phyloP scores from a whole-genome alignment of 2,329 filamentous ascomycete species.

The Epichloe amarillans region DNA sequence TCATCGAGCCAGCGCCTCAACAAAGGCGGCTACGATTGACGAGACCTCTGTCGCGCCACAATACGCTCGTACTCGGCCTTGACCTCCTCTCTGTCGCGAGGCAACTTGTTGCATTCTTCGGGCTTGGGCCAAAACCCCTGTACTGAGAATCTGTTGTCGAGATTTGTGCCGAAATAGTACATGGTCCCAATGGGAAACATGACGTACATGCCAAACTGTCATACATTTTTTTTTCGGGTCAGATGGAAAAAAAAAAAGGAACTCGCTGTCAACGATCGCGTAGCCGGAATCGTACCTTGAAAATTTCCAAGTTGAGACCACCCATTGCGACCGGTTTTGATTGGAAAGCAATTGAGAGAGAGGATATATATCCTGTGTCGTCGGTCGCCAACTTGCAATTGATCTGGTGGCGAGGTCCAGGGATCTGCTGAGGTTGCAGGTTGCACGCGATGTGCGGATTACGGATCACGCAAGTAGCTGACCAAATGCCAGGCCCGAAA shows the following conservation, averaged over 20 bases:
- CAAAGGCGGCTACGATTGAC: constrained; percentile 42
- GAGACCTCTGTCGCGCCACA: constrained; percentile 52
- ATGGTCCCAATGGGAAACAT: constrained; percentile 98
- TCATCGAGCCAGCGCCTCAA: neutral
- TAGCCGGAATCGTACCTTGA: constrained; percentile 56
- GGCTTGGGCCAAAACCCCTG: constrained; percentile 87
- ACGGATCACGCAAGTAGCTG: no score
- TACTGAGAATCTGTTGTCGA: constrained; percentile 81
- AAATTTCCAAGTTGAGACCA: constrained; percentile 83
- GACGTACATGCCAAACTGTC: constrained; percentile 93
- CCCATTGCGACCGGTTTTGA: constrained; percentile 37
- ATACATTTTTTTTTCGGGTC: neutral
- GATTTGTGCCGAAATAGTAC: constrained; percentile 99
- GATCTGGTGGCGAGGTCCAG: neutral
- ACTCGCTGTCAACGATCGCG: neutral
- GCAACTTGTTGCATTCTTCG: constrained; percentile 63
- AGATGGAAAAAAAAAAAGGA: neutral
- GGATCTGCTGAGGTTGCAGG: neutral
- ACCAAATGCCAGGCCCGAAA: neutral
- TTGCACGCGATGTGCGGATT: neutral
- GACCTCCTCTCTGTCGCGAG: constrained; percentile 70
- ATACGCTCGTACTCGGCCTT: constrained; percentile 65
- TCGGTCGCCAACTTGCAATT: neutral
- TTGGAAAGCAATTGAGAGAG: constrained; percentile 11
- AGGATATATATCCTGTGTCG: neutral